Percentiles rank a stretch among this genome's conserved stretches.
Conservation (phyloP, 2,329 filamentous ascomycete genomes). For the Thelonectria discophora region DNA sequence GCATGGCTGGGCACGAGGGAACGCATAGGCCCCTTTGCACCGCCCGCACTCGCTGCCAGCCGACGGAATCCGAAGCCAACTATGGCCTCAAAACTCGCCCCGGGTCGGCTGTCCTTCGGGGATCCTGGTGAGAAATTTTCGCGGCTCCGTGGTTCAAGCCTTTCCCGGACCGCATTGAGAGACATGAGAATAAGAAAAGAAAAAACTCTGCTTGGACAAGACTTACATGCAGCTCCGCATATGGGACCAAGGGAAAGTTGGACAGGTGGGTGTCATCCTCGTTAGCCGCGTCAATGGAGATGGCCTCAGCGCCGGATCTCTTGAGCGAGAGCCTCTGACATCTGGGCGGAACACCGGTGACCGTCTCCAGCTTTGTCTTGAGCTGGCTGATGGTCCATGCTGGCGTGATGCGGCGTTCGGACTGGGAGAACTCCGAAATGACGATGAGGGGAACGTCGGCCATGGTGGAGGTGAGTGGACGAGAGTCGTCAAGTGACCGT, state of each 20-base stretch:
- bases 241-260: slow-evolving; percentile 73
- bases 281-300: slow-evolving; percentile 73
- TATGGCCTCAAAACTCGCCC: slow-evolving; percentile 4
- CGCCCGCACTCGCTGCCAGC: slow-evolving; percentile 18
- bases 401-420: slow-evolving; percentile 90
- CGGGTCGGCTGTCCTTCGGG: slow-evolving; percentile 10
- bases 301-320: slow-evolving; percentile 63
- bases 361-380: slow-evolving; percentile 87
- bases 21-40: slow-evolving; percentile 17
- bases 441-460: slow-evolving; percentile 80
- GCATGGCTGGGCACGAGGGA: slow-evolving; percentile 28
- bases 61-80: slow-evolving; percentile 23
- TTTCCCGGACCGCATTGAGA: slow-evolving; percentile 9
- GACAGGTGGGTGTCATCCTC: slow-evolving; percentile 75
- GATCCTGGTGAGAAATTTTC: slow-evolving; percentile 29
- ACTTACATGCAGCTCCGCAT: slow-evolving; percentile 84
- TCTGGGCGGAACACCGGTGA: slow-evolving; percentile 88
- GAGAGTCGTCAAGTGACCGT: slow-evolving; percentile 19
- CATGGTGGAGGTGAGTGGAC: slow-evolving; percentile 51
- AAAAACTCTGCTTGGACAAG: slow-evolving; percentile 26
- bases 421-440: slow-evolving; percentile 78
- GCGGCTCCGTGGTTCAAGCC: slow-evolving; percentile 15
- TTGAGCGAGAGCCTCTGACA: slow-evolving; percentile 80
- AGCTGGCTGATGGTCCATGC: slow-evolving; percentile 89
- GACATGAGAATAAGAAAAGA: slow-evolving; percentile 25